Evolutionary conservation across 345 rosid genomes (phyloP).

Genomic region (Hypericum androsaemum): DNA sequence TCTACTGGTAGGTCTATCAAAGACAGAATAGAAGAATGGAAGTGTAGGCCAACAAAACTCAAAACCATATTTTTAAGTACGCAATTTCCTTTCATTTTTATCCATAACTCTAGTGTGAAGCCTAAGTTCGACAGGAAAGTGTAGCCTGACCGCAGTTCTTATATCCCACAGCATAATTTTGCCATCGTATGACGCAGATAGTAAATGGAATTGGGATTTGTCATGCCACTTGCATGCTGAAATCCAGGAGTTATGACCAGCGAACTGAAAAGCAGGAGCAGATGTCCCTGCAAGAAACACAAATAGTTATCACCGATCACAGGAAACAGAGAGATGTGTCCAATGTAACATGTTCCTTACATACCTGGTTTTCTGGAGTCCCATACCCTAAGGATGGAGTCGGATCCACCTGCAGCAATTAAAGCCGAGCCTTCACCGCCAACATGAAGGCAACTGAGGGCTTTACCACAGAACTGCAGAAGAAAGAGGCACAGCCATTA

Average conservation of each 20-base stretch:
- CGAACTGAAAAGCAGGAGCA: conserved; percentile 75
- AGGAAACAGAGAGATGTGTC: neutral
- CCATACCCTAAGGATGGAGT: conserved; percentile 86
- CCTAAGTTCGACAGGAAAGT: conserved; percentile 5
- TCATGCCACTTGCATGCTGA: conserved; percentile 91
- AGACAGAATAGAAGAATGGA: no score
- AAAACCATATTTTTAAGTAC: neutral
- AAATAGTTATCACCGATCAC: neutral
- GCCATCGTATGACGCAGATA: conserved; percentile 95
- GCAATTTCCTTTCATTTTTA: neutral
- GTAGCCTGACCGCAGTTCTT: conserved; percentile 77
- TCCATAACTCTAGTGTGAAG: conserved; percentile 1
- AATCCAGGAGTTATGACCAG: conserved; percentile 87
- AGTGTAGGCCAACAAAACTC: neutral
- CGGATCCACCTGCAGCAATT: conserved; percentile 86
- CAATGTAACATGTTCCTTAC: neutral
- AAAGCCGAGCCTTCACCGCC: conserved; percentile 95
- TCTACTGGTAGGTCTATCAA: no score
- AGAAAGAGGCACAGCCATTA: conserved; percentile 1
- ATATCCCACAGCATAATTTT: conserved; percentile 98
- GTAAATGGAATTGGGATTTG: conserved; percentile 72
- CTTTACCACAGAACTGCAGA: conserved; percentile 73
- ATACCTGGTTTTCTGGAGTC: conserved; percentile 97
- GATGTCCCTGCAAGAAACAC: conserved; percentile 50
- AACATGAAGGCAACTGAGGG: conserved; percentile 64